Evolutionary conservation across 495 filamentous ascomycete species (phyloP).

Genomic region (Penicillium diatomitis): DNA sequence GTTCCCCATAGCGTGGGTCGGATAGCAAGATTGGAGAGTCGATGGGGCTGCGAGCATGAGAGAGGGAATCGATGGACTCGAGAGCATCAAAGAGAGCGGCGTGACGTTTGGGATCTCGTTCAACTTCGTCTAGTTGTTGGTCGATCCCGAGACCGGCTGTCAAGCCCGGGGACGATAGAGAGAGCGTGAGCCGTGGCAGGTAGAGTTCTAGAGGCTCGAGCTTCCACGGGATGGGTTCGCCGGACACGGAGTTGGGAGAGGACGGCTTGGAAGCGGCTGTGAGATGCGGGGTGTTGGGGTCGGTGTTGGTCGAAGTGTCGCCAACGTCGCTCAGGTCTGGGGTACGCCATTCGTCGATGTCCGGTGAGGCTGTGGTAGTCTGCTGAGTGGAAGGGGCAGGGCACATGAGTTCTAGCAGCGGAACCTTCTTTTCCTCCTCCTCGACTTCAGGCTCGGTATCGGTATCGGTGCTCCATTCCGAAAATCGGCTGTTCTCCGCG

Average conservation of each 20-base stretch:
- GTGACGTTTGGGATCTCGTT: constrained; percentile 39
- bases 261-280: constrained; percentile 27
- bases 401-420: constrained; percentile 8
- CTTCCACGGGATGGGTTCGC: constrained; percentile 22
- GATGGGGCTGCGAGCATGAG: constrained; percentile 19
- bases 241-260: constrained; percentile 24
- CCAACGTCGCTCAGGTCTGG: constrained; percentile 19
- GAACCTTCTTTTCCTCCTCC: too few species aligned
- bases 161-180: constrained; percentile 25
- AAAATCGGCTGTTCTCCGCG: constrained; percentile 35
- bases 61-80: constrained; percentile 23
- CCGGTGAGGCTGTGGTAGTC: constrained; percentile 10
- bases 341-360: constrained; percentile 15
- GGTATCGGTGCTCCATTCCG: constrained; percentile 38
- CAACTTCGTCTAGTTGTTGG: constrained; percentile 24
- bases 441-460: constrained; percentile 10
- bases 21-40: constrained; percentile 19
- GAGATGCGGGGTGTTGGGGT: constrained; percentile 34
- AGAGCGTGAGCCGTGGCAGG: constrained; percentile 24
- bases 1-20: constrained; percentile 6
- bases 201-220: constrained; percentile 14
- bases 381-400: constrained; percentile 27
- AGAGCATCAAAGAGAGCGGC: constrained; percentile 33
- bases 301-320: constrained; percentile 17
- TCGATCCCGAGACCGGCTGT: constrained; percentile 28